Percentiles rank a stretch among this genome's conserved stretches.
phyloP scores from a whole-genome alignment of 192 early-diverging fungal genomes.

The Coemansia sp. region DNA sequence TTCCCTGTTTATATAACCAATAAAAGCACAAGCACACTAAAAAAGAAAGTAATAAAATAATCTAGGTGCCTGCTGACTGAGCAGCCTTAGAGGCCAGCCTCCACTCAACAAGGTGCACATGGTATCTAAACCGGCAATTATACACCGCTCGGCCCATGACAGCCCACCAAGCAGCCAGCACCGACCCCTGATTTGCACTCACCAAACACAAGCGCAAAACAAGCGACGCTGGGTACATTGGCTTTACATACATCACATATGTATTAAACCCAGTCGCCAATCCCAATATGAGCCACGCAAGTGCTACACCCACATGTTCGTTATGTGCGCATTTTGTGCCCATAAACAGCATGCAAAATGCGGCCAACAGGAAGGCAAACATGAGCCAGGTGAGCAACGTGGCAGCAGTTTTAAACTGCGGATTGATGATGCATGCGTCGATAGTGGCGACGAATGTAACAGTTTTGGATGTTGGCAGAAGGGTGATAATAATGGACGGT shows the following conservation, averaged over 20 bases:
- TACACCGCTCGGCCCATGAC: slow-evolving; percentile 14
- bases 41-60: too few relatives aligned
- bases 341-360: neutral
- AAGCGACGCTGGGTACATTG: slow-evolving; percentile 17
- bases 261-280: slow-evolving; percentile 21
- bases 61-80: too few relatives aligned
- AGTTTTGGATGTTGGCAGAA: slow-evolving; percentile 13
- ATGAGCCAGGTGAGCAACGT: slow-evolving; percentile 12
- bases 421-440: slow-evolving; percentile 24
- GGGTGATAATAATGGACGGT: slow-evolving; percentile 13
- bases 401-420: slow-evolving; percentile 21
- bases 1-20: too few relatives aligned
- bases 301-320: slow-evolving; percentile 4
- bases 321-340: slow-evolving; percentile 2
- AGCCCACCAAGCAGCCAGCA: slow-evolving; percentile 32
- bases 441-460: slow-evolving; percentile 12
- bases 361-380: neutral
- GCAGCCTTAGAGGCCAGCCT: neutral
- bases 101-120: neutral
- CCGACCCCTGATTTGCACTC: slow-evolving; percentile 18
- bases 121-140: neutral
- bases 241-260: slow-evolving; percentile 16
- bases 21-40: too few relatives aligned
- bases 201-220: slow-evolving; percentile 29
- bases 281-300: slow-evolving; percentile 7